Evolutionary conservation across 805 yeast genomes (phyloP).

Genomic region (Dipodascus albidus): DNA sequence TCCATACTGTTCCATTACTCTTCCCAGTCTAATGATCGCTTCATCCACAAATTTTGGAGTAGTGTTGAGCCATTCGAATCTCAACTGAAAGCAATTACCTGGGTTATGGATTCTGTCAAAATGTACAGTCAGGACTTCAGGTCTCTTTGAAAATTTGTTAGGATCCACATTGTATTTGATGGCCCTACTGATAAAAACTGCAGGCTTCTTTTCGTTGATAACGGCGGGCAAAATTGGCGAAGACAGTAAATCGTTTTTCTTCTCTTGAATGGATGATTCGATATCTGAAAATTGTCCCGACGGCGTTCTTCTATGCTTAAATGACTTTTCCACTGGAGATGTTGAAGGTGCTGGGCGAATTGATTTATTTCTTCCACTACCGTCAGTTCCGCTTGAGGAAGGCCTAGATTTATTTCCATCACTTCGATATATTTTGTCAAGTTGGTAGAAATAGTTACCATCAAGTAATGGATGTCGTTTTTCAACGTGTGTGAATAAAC

Average conservation of each 20-base stretch:
- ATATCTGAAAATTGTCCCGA: background rate
- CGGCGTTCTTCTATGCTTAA: background rate
- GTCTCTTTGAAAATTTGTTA: constrained; percentile 53
- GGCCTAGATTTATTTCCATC: background rate
- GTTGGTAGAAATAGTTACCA: constrained; percentile 83
- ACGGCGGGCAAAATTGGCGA: background rate
- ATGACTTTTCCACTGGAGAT: background rate
- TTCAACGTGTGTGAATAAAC: constrained; percentile 72
- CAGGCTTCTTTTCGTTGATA: constrained; percentile 5
- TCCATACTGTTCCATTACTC: constrained; percentile 79
- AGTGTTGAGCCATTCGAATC: constrained; percentile 87
- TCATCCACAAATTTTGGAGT: constrained; percentile 82
- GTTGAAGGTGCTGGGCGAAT: background rate
- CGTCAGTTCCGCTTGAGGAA: background rate
- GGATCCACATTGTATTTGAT: constrained; percentile 71
- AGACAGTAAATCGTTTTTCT: background rate
- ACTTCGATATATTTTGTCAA: constrained; percentile 42
- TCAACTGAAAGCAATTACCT: constrained; percentile 82
- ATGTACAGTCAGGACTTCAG: constrained; percentile 72
- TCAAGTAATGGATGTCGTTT: constrained; percentile 74
- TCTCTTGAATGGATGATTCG: background rate
- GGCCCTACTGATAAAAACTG: constrained; percentile 41
- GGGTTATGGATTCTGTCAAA: constrained; percentile 91
- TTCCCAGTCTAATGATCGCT: constrained; percentile 60
- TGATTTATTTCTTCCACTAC: background rate